These are phyloP conservation scores for Oehlia diaphana DNA, from an alignment of 192 early-diverging fungal species.

Conservation along the genomic window DNA sequence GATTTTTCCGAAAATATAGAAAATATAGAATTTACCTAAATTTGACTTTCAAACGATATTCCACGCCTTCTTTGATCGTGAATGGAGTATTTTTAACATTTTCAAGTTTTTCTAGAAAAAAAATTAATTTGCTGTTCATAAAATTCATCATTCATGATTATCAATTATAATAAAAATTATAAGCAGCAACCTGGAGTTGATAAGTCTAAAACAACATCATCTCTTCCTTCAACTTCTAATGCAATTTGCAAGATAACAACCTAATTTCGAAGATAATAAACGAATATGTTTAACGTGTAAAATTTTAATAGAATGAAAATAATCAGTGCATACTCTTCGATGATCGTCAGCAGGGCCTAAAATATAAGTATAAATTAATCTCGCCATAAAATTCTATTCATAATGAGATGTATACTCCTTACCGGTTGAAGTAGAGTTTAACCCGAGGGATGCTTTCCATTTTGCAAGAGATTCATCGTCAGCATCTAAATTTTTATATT, in stretches of 20 bases:
- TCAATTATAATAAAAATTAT: too few relatives aligned
- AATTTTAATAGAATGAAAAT: neutral
- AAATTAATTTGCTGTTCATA: neutral
- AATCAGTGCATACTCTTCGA: constrained; percentile 35
- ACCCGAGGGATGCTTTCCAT: constrained; percentile 96
- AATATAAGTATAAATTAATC: neutral
- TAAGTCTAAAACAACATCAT: constrained; percentile 78
- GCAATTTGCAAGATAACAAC: constrained; percentile 73
- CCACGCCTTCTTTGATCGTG: constrained; percentile 94
- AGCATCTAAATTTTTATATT: constrained; percentile 85
- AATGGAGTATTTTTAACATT: constrained; percentile 72
- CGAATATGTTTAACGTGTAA: neutral
- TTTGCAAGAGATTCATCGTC: constrained; percentile 91
- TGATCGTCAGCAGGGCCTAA: constrained; percentile 57
- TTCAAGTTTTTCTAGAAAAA: constrained; percentile 48
- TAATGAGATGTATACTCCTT: constrained; percentile 22
- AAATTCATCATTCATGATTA: neutral
- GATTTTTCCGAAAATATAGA: neutral
- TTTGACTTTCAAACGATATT: constrained; percentile 89
- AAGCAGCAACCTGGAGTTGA: constrained; percentile 61
- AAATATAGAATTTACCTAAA: constrained; percentile 63
- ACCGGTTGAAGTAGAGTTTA: constrained; percentile 54
- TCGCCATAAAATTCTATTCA: neutral
- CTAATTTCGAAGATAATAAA: constrained; percentile 35
- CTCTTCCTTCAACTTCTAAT: constrained; percentile 71